Evolutionary conservation across 73 alveolate genomes (phyloP), one percentile per base, ranked within the genome.

Genomic region (Paramecium sexaurelia): DNA sequence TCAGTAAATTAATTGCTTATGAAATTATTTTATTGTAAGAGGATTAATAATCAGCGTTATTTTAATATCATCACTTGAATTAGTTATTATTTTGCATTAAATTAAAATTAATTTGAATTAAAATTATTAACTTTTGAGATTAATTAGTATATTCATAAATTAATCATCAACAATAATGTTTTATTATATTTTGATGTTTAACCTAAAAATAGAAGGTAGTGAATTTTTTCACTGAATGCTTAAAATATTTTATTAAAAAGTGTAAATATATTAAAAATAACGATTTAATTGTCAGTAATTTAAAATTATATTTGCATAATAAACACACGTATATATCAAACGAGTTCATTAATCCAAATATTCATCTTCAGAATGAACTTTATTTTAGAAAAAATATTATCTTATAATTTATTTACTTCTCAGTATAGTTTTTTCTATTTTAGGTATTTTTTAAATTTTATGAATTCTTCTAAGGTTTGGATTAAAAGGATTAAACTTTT

Each of bases 381-480:
- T 61, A 26, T 29, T 61, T 61, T 61, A 10, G 43, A 20, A 26
- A 61, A 61, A 61, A 61, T 61, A 61, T 61, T 61, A 11, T 61
- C 83, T 26, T 45, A 61, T 61, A 11, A 61, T 61, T 61, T 61
- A 32, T 61, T 61, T 61, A 11, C 83, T 61, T 61, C 43, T 61
- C 43, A 61, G 7, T 10, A 32, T 9, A 22, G 83, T 41, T 15
- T 26, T 51, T 51, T 51, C 67, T 15, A 32, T 32, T 22, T 29
- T 61, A 9, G 47, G 47, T 24, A 61, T 22, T 61, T 61, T 29
- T 19, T 29, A 26, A 8, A 3, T 26, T 32, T 61, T 61, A 32
- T 61, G 47, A 61, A 26, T 26, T 11, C 83, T 61, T 61, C 83
- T 61, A 29, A 61, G 43, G 7, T 45, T 41, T 10, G 83, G 83